These are phyloP conservation scores for Beauveria varroae DNA, from an alignment of 2,329 filamentous ascomycete genomes.

Conservation along the genomic window DNA sequence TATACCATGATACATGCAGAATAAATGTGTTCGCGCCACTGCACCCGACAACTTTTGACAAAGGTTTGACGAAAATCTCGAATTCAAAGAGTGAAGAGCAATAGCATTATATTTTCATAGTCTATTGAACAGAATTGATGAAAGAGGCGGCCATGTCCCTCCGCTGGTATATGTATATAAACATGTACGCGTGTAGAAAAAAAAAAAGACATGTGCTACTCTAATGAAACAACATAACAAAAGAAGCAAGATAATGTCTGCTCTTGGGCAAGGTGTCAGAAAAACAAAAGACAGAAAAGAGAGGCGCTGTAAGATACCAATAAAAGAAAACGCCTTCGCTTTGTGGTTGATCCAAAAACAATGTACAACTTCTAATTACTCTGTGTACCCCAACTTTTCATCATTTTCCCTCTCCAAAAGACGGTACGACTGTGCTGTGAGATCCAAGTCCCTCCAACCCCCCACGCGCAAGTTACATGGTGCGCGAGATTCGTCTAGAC, in stretches of 20 bases:
- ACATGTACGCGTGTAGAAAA: background rate
- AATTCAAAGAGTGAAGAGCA: background rate
- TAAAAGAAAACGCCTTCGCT: conserved; percentile 2
- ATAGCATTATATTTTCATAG: background rate
- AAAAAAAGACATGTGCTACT: background rate
- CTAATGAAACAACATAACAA: background rate
- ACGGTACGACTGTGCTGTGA: background rate
- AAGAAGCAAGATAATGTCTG: background rate
- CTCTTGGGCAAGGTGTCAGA: background rate
- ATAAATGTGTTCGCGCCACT: no score
- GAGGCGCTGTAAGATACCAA: background rate
- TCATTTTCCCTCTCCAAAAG: background rate
- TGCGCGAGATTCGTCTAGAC: background rate
- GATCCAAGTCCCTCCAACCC: background rate
- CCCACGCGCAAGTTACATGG: background rate
- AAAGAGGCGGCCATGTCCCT: background rate
- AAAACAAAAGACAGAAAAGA: background rate
- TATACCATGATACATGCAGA: background rate
- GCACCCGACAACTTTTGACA: no score
- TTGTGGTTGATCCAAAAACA: background rate
- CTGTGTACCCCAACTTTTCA: background rate
- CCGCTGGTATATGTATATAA: background rate
- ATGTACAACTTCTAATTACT: background rate
- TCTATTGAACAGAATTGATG: background rate
- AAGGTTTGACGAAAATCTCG: no score